Percentiles rank a stretch among this genome's conserved stretches.
phyloP scores from a whole-genome alignment of 139 green algal species.

The Picochlorum costavermella region DNA sequence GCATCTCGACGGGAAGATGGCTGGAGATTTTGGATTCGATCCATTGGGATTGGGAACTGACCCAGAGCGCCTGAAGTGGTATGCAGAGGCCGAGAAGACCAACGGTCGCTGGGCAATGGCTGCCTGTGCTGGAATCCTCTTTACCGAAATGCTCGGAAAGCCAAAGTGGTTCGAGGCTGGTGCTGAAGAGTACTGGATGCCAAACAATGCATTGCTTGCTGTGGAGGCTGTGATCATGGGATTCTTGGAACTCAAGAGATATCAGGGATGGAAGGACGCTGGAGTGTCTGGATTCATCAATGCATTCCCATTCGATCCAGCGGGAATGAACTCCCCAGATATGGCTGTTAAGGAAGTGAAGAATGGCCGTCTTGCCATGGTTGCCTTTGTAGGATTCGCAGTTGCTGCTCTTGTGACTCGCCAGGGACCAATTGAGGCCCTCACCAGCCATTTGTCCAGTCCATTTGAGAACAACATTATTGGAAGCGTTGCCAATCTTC shows the following conservation, averaged over 20 bases:
- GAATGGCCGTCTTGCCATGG: constrained; percentile 52
- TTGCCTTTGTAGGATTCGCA: constrained; percentile 73
- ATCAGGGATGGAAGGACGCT: constrained; percentile 75
- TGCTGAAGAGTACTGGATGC: constrained; percentile 31
- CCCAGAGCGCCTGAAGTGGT: constrained; percentile 48
- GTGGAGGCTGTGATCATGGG: constrained; percentile 69
- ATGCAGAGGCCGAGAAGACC: constrained; percentile 76
- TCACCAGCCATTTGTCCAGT: constrained; percentile 44
- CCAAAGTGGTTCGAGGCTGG: constrained; percentile 31
- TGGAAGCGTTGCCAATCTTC: constrained; percentile 41
- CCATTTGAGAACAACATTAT: constrained; percentile 73
- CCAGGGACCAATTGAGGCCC: constrained; percentile 50
- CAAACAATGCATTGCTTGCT: constrained; percentile 42
- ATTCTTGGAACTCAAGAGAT: constrained; percentile 81
- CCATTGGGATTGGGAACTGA: constrained; percentile 63
- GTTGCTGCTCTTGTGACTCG: constrained; percentile 45
- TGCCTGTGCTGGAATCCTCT: constrained; percentile 66
- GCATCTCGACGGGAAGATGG: constrained; percentile 7
- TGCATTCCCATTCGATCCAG: constrained; percentile 46
- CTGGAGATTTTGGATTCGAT: constrained; percentile 56
- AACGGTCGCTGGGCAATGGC: constrained; percentile 88
- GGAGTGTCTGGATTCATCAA: constrained; percentile 34
- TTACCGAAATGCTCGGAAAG: constrained; percentile 42
- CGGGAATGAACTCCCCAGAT: constrained; percentile 34
- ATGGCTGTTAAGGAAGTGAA: constrained; percentile 45